Evolutionary conservation across 179 eudicot species (phyloP).

Genomic region (Silene vulgaris): DNA sequence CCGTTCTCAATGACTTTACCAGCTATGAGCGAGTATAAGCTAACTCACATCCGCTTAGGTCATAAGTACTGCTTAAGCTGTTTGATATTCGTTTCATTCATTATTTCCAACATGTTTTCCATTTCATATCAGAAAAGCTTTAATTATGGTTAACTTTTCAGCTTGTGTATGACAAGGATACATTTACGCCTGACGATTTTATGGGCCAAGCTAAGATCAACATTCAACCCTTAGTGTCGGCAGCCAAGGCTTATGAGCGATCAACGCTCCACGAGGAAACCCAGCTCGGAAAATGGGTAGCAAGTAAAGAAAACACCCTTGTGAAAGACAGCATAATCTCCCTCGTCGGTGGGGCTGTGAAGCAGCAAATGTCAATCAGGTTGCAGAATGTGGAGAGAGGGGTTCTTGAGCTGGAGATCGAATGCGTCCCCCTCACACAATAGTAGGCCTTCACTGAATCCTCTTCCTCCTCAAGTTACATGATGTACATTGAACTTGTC

Average conservation of each 20-base stretch:
- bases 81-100: neutral
- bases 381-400: slow-evolving; percentile 86
- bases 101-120: neutral
- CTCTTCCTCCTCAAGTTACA: neutral
- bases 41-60: no score
- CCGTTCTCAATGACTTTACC: no score
- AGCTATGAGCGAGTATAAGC: no score
- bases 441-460: slow-evolving; percentile 13
- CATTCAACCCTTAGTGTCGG: slow-evolving; percentile 77
- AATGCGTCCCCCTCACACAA: slow-evolving; percentile 71
- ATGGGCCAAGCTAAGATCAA: slow-evolving; percentile 97
- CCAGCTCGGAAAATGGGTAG: slow-evolving; percentile 63
- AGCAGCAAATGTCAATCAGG: slow-evolving; percentile 62
- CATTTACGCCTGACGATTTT: slow-evolving; percentile 77
- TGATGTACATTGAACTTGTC: slow-evolving; percentile 15
- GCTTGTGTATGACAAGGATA: slow-evolving; percentile 91
- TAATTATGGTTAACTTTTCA: slow-evolving; percentile 30
- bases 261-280: slow-evolving; percentile 37
- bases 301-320: slow-evolving; percentile 64
- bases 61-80: neutral
- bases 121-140: neutral
- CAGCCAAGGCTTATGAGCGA: slow-evolving; percentile 67
- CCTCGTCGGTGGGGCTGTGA: slow-evolving; percentile 53
- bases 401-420: slow-evolving; percentile 77
- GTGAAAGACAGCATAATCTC: slow-evolving; percentile 66